Conservation (phyloP, 257 asterid genomes). For the Primulina eburnea region DNA sequence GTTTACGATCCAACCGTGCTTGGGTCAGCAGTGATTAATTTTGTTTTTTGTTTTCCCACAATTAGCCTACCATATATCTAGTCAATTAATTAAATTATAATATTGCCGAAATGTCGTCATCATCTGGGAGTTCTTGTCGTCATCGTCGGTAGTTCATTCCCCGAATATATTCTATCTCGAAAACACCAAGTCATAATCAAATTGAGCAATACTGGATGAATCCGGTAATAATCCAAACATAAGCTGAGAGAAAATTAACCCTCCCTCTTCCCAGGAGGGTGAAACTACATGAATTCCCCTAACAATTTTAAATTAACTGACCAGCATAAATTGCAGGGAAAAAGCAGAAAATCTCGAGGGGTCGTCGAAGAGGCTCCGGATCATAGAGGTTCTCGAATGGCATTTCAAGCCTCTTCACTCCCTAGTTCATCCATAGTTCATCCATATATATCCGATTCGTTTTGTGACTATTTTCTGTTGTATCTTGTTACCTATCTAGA, state of each 20-base stretch:
- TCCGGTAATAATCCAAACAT: not conserved
- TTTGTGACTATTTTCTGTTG: not conserved
- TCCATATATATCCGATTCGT: not conserved
- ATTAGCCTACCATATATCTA: too few relatives aligned
- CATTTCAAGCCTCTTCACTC: not conserved
- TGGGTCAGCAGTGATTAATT: too few relatives aligned
- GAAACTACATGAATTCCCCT: not conserved
- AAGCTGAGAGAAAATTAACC: not conserved
- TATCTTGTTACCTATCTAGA: not conserved
- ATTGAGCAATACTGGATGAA: not conserved
- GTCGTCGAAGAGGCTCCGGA: not conserved
- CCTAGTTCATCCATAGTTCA: not conserved
- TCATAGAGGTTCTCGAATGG: not conserved
- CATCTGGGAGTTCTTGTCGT: too few relatives aligned
- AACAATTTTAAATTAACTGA: not conserved
- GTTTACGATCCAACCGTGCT: too few relatives aligned
- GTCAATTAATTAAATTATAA: too few relatives aligned
- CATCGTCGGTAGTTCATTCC: too few relatives aligned
- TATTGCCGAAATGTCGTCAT: too few relatives aligned
- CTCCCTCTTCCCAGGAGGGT: not conserved
- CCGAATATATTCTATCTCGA: too few relatives aligned
- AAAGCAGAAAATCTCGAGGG: too few relatives aligned
- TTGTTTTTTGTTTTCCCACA: too few relatives aligned
- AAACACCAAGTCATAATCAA: not conserved
- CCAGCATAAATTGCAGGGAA: not conserved